A percentile compares a stretch with the other conserved stretches of the same genome.
Conservation (phyloP, 2,329 filamentous ascomycete genomes). For the Paracamarosporium sp. region DNA sequence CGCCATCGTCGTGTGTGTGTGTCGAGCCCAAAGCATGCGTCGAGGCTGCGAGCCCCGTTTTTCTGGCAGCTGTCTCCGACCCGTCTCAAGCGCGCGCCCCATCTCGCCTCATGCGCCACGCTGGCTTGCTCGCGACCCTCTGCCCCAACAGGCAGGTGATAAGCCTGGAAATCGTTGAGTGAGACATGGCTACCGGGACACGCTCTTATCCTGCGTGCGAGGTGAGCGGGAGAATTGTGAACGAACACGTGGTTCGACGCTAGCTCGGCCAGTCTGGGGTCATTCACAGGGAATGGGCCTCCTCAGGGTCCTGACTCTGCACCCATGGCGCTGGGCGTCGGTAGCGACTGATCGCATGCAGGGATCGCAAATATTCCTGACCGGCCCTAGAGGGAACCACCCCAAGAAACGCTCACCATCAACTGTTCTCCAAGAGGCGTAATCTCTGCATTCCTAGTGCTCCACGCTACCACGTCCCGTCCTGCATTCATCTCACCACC, state of each 20-base stretch:
- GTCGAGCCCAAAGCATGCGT: too few relatives aligned
- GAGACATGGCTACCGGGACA: too few relatives aligned
- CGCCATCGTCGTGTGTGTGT: too few relatives aligned
- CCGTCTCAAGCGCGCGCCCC: background rate
- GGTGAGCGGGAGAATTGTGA: too few relatives aligned
- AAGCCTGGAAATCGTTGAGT: background rate
- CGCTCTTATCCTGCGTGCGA: too few relatives aligned
- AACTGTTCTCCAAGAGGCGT: too few relatives aligned
- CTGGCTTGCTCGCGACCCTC: background rate
- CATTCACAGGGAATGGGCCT: background rate
- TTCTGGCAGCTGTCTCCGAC: background rate
- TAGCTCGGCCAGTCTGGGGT: background rate
- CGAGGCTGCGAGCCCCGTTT: background rate
- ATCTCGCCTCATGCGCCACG: background rate
- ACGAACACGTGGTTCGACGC: too few relatives aligned
- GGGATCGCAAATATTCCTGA: background rate
- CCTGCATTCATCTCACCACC: background rate
- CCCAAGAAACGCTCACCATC: too few relatives aligned
- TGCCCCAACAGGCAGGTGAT: background rate
- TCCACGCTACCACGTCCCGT: background rate
- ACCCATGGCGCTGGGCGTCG: constrained; percentile 5
- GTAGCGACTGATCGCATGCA: constrained; percentile 1
- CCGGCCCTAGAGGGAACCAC: background rate
- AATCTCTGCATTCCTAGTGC: too few relatives aligned
- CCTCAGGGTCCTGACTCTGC: constrained; percentile 1